Evolutionary conservation across 179 eudicot genomes (phyloP).

Genomic region (Spergularia azorica): DNA sequence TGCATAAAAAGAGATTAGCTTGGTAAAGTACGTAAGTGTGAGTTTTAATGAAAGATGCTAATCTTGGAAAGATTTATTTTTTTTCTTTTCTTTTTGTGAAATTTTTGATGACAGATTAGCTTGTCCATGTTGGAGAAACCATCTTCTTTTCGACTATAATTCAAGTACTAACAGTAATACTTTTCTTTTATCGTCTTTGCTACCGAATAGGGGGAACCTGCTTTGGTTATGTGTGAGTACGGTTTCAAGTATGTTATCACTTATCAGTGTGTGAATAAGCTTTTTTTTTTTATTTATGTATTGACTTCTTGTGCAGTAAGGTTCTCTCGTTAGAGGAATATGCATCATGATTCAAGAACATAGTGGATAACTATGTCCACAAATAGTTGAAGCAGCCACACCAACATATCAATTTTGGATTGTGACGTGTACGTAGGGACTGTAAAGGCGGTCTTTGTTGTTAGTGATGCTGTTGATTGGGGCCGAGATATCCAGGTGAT

Average conservation of each 20-base stretch:
- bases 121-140: not conserved
- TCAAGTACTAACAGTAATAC: too few relatives aligned
- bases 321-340: slow-evolving; percentile 73
- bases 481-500: slow-evolving; percentile 84
- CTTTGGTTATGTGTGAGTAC: slow-evolving; percentile 71
- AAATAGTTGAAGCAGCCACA: slow-evolving; percentile 25
- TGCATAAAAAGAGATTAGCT: too few relatives aligned
- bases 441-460: slow-evolving; percentile 71
- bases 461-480: slow-evolving; percentile 88
- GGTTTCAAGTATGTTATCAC: slow-evolving; percentile 66
- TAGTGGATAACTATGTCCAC: slow-evolving; percentile 53
- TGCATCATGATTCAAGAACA: slow-evolving; percentile 68
- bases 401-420: slow-evolving; percentile 23
- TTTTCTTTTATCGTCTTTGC: slow-evolving; percentile 24
- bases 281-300: not conserved
- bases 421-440: slow-evolving; percentile 44
- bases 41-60: too few relatives aligned
- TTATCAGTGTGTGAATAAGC: not conserved
- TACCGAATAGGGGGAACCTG: slow-evolving; percentile 81
- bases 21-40: too few relatives aligned
- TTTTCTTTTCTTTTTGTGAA: too few relatives aligned
- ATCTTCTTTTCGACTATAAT: not conserved
- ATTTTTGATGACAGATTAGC: too few relatives aligned
- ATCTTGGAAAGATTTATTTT: too few relatives aligned
- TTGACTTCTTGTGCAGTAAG: slow-evolving; percentile 50